Percentiles rank a stretch among this genome's conserved stretches.
Conservation (phyloP, 352 stramenopile genomes). For the Globisporangium spinosum region DNA sequence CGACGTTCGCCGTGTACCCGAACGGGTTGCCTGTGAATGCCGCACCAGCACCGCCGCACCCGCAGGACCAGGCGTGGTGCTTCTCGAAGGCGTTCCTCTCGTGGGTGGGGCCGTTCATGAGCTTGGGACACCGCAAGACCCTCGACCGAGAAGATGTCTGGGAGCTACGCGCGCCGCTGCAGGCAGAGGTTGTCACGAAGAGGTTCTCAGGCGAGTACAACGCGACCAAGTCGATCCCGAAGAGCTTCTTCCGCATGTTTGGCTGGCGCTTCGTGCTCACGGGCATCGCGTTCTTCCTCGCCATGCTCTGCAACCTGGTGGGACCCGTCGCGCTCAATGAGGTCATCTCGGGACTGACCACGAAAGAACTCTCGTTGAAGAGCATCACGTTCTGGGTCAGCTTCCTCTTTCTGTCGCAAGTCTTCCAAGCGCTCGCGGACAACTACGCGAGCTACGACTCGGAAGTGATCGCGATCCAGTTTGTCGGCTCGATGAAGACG, state of each 20-base stretch:
- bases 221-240: conserved; percentile 20
- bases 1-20: neutral
- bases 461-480: conserved; percentile 48
- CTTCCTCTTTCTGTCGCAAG: conserved; percentile 39
- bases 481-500: conserved; percentile 34
- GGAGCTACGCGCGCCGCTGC: conserved; percentile 23
- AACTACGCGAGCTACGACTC: conserved; percentile 38
- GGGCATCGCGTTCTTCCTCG: conserved; percentile 38
- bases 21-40: neutral
- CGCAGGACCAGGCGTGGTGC: conserved; percentile 24
- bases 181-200: conserved; percentile 20
- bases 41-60: neutral
- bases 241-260: conserved; percentile 24
- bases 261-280: conserved; percentile 38
- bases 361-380: conserved; percentile 12
- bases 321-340: conserved; percentile 45
- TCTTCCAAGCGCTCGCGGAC: conserved; percentile 44
- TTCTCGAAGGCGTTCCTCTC: conserved; percentile 33
- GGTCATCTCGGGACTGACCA: conserved; percentile 7
- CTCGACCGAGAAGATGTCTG: conserved; percentile 40
- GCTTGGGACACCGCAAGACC: conserved; percentile 33
- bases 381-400: conserved; percentile 25
- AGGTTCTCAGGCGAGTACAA: conserved; percentile 23
- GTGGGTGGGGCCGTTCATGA: conserved; percentile 47
- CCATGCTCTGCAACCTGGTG: conserved; percentile 48